These are phyloP conservation scores for Saturnispora besseyi DNA, from an alignment of 805 yeast species.

Conservation along the genomic window DNA sequence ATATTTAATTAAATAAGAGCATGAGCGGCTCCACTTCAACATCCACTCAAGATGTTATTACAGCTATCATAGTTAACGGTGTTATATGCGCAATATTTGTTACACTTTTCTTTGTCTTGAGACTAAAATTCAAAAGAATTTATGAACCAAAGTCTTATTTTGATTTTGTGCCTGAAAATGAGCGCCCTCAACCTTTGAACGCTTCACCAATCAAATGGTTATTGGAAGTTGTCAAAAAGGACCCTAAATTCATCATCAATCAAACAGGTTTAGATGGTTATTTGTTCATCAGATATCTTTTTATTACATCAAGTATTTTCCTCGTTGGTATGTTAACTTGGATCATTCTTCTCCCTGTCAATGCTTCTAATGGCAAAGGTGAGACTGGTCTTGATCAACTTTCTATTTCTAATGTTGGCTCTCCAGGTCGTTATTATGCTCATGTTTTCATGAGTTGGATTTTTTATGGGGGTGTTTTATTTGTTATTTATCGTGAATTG, in stretches of 20 bases:
- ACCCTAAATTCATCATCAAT: conserved; percentile 66
- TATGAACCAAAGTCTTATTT: conserved; percentile 76
- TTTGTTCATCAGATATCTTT: conserved; percentile 73
- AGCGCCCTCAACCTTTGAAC: conserved; percentile 68
- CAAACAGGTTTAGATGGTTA: conserved; percentile 95
- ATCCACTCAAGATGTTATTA: conserved; percentile 67
- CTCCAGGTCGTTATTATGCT: conserved; percentile 63
- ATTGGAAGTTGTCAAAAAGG: conserved; percentile 48
- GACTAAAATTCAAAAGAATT: conserved; percentile 61
- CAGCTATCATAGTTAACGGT: conserved; percentile 63
- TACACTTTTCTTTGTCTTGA: conserved; percentile 49
- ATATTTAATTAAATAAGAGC: background rate
- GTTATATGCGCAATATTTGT: conserved; percentile 56
- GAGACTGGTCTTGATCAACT: conserved; percentile 64
- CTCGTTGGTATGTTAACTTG: conserved; percentile 49
- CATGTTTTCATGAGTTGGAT: conserved; percentile 78
- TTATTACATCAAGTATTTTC: conserved; percentile 43
- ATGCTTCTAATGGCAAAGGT: conserved; percentile 59
- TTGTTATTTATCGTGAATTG: conserved; percentile 74
- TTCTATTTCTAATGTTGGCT: conserved; percentile 65
- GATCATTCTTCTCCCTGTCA: conserved; percentile 75
- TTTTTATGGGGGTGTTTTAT: conserved; percentile 62
- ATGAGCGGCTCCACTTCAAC: conserved; percentile 21
- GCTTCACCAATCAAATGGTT: conserved; percentile 67
- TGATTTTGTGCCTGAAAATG: conserved; percentile 47